A percentile compares a stretch with the other conserved stretches of the same genome.
These are phyloP conservation scores for Aspergillus affinis DNA, from an alignment of 495 filamentous ascomycete species.

Conservation along the genomic window DNA sequence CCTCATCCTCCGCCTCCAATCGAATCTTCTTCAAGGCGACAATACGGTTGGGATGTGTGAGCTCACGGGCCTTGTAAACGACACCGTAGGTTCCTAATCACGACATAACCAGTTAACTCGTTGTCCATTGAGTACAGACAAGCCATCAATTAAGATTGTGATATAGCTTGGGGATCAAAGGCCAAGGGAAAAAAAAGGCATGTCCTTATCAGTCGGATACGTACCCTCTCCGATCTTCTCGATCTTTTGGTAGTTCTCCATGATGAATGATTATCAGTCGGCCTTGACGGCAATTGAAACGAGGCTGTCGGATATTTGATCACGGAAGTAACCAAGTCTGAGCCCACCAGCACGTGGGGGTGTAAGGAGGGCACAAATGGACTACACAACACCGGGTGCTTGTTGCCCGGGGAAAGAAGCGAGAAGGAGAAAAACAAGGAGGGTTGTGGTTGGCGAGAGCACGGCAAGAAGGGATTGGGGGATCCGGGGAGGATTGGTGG, in stretches of 20 bases:
- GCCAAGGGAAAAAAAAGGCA: constrained; percentile 6
- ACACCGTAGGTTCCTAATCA: constrained; percentile 82
- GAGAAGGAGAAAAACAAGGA: constrained; percentile 18
- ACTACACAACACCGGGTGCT: constrained; percentile 15
- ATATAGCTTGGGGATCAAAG: neutral
- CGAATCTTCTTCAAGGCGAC: constrained; percentile 98
- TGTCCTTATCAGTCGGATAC: constrained; percentile 11
- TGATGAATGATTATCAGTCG: constrained; percentile 33
- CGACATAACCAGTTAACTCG: neutral
- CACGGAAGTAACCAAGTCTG: constrained; percentile 5
- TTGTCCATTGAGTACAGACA: neutral
- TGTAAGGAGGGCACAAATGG: constrained; percentile 11
- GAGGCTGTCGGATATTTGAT: neutral
- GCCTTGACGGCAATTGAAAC: neutral
- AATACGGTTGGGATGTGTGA: constrained; percentile 72
- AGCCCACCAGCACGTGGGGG: constrained; percentile 19
- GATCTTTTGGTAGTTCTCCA: constrained; percentile 99
- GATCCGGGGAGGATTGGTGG: neutral
- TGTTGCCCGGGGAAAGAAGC: constrained; percentile 23
- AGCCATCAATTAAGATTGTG: neutral
- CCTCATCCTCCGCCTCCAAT: constrained; percentile 95
- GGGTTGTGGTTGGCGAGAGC: neutral
- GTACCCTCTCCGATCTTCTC: constrained; percentile 99
- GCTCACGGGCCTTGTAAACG: constrained; percentile 88
- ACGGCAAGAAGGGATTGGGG: neutral